Base-by-base conservation (phyloP, 2,329 filamentous ascomycete species). In the Sporothrix curviconia region DNA sequence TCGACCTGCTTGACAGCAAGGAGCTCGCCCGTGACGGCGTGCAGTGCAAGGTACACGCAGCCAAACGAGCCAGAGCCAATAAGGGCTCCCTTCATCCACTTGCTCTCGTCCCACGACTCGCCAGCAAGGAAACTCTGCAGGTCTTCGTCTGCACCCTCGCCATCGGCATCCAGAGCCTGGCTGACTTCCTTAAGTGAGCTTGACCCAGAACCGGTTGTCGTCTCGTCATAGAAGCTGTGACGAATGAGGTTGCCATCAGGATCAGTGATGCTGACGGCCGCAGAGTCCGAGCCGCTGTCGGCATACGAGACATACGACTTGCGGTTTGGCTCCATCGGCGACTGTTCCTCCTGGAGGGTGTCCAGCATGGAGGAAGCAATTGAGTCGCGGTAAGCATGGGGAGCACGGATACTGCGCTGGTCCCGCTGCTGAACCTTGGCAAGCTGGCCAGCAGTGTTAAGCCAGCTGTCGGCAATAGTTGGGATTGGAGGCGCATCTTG, bases 1-100 rank as follows among this genome's bases (percentile, higher is more conserved):
- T 97, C 91, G 54, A 99, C 94, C 73, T 99, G 94, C 77, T 99
- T 99, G 60, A 99, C 94, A 22, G 94, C 94, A 77, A 99, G 90
- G 43, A 99, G 86, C 74, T 97, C 94, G 67, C 92, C 94, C 17
- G 94, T 99, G 56, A 99, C 88, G 52, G 94, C 90, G 70, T 99
- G 94, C 32, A 99, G 80, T 25, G 94, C 94, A 50, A 99, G 81
- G 73, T 95, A 99, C 55, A 99, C 94, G 65, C 87, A 92, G 66
- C 94, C 94, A 67, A 99, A 99, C 4, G 92, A 96, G 62, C 94
- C 94, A 72, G 96, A 91, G 32, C 94, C 94, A 64, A 99, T 99
- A 62, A 97, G 79, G 32, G 92, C 92, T 68, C 94, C 94, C 77
- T 97, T 96, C 91, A 99, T 97, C 89, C 95, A 99, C 72, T 96